phyloP scores from a whole-genome alignment of 345 rosid genomes.

The Turnera subulata region DNA sequence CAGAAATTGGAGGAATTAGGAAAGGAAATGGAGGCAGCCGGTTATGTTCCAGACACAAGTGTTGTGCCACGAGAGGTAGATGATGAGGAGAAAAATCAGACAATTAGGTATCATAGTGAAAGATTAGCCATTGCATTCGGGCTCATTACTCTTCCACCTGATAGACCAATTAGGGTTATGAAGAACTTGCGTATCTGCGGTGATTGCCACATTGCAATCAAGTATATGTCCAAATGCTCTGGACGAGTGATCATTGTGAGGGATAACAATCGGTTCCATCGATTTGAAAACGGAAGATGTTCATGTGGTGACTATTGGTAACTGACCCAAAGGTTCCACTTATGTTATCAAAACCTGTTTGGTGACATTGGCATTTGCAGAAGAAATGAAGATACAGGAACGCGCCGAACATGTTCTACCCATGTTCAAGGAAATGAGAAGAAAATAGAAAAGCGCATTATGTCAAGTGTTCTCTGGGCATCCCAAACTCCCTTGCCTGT shows the following conservation, averaged over 20 bases:
- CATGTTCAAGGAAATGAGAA: too few species aligned
- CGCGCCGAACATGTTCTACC: too few species aligned
- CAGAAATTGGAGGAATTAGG: constrained; percentile 69
- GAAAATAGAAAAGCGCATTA: too few species aligned
- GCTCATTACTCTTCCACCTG: constrained; percentile 50
- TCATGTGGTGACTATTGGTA: constrained; percentile 93
- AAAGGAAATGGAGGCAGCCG: constrained; percentile 73
- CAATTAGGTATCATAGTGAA: constrained; percentile 79
- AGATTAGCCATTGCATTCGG: constrained; percentile 78
- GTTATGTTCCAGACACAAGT: constrained; percentile 83
- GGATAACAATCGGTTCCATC: constrained; percentile 81
- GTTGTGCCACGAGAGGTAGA: constrained; percentile 67
- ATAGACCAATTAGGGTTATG: constrained; percentile 70
- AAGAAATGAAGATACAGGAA: too few species aligned
- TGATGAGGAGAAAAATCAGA: constrained; percentile 61
- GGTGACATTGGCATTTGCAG: neutral
- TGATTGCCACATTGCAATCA: constrained; percentile 83
- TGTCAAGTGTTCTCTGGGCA: too few species aligned
- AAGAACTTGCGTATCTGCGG: constrained; percentile 90
- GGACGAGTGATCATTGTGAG: constrained; percentile 78
- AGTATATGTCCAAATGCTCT: constrained; percentile 70
- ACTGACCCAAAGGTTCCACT: constrained; percentile 12
- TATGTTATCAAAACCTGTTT: too few species aligned
- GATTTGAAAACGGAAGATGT: constrained; percentile 76
- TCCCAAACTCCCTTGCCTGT: too few species aligned